Evolutionary conservation across 148 eudicot species (phyloP).

Genomic region (Rheum nobile): DNA sequence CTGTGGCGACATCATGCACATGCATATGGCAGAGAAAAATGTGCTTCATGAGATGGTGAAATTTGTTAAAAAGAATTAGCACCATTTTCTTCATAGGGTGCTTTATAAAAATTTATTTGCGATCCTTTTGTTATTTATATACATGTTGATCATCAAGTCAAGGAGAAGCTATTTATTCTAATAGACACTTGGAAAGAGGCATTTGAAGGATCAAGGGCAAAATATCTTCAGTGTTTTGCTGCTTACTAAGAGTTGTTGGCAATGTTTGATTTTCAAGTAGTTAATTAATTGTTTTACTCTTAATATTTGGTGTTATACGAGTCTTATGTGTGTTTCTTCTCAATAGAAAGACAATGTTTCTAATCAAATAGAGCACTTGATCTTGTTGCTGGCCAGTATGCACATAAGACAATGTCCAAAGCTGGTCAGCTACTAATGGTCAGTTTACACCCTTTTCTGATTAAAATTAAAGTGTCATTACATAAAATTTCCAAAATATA

Average conservation of each 20-base stretch:
- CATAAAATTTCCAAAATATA: not conserved
- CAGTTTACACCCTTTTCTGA: not conserved
- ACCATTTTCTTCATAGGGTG: not conserved
- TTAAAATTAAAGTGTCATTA: not conserved
- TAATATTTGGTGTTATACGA: not conserved
- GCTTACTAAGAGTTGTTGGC: conserved; percentile 94
- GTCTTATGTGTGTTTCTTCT: conserved; percentile 9
- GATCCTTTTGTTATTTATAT: conserved; percentile 2
- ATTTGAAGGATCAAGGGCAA: conserved; percentile 89
- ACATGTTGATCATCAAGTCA: conserved; percentile 81
- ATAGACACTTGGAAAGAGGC: conserved; percentile 99
- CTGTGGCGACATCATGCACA: conserved; percentile 85
- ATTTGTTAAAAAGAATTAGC: conserved; percentile 46
- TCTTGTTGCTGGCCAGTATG: conserved; percentile 48
- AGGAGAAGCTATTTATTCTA: conserved; percentile 84
- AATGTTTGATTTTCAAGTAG: conserved; percentile 62
- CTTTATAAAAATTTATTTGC: not conserved
- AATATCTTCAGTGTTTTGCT: conserved; percentile 82
- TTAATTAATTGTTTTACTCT: not conserved
- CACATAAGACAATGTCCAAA: conserved; percentile 44
- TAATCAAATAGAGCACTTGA: conserved; percentile 53
- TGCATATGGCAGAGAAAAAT: conserved; percentile 96
- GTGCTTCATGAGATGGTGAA: conserved; percentile 84
- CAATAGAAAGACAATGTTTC: conserved; percentile 50
- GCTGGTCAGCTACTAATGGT: conserved; percentile 47